Conservation (phyloP, 805 yeast species). For the Yarrowia bubula region DNA sequence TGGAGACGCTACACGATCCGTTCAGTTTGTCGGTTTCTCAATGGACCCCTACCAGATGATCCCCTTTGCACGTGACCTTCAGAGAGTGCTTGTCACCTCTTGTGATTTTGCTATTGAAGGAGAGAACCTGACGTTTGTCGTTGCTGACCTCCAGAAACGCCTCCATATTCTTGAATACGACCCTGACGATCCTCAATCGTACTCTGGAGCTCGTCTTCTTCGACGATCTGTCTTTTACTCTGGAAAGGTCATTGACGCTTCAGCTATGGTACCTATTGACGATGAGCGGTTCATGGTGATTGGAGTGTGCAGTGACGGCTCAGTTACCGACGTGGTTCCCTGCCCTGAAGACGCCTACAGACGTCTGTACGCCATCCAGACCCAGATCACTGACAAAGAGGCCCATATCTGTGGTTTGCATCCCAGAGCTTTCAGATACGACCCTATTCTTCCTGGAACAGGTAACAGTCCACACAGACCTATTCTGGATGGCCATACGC, state of each 20-base stretch:
- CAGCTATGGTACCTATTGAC: slow-evolving; percentile 36
- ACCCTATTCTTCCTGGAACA: slow-evolving; percentile 26
- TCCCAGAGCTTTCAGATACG: slow-evolving; percentile 47
- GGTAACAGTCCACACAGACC: slow-evolving; percentile 30
- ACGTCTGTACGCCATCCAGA: slow-evolving; percentile 79
- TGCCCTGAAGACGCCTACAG: slow-evolving; percentile 73
- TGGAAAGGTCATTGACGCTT: slow-evolving; percentile 47
- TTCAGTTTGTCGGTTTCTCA: slow-evolving; percentile 84
- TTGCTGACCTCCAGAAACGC: slow-evolving; percentile 65
- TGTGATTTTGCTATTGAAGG: slow-evolving; percentile 76
- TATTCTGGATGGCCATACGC: slow-evolving; percentile 36
- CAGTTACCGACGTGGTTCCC: slow-evolving; percentile 70
- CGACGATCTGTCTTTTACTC: slow-evolving; percentile 68
- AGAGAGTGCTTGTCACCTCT: slow-evolving; percentile 58
- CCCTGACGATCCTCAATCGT: slow-evolving; percentile 84
- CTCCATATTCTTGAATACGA: slow-evolving; percentile 80
- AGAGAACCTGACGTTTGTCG: slow-evolving; percentile 62
- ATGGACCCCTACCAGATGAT: slow-evolving; percentile 92
- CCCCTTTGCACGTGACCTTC: slow-evolving; percentile 69
- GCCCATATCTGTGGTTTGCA: slow-evolving; percentile 75
- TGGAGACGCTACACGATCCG: slow-evolving; percentile 76
- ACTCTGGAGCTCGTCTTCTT: slow-evolving; percentile 73
- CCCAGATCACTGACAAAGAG: slow-evolving; percentile 78
- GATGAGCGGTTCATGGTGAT: slow-evolving; percentile 46
- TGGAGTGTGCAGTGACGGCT: slow-evolving; percentile 79